Evolutionary conservation across 139 green algal species (phyloP).

Genomic region (Dunaliella primolecta): DNA sequence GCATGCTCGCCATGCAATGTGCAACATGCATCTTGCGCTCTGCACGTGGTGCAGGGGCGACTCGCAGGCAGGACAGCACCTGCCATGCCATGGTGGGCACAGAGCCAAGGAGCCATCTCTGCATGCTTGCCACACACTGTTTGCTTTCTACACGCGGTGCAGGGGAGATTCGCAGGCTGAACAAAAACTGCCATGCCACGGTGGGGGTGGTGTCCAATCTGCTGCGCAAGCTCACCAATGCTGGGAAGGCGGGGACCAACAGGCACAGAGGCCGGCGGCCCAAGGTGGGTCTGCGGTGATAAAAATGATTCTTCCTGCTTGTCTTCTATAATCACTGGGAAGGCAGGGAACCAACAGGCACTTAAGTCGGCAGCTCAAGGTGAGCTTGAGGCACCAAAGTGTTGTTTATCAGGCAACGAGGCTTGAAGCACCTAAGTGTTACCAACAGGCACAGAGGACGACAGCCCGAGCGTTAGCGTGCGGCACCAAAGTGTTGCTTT

Average conservation of each 20-base stretch:
- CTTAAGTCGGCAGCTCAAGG: slow-evolving; percentile 14
- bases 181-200: slow-evolving; percentile 75
- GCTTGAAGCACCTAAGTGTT: too few relatives aligned
- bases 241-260: slow-evolving; percentile 42
- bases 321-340: too few relatives aligned
- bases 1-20: too few relatives aligned
- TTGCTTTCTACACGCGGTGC: too few relatives aligned
- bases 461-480: too few relatives aligned
- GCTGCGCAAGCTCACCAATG: slow-evolving; percentile 75
- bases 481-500: too few relatives aligned
- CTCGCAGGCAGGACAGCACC: background rate
- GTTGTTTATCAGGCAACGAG: too few relatives aligned
- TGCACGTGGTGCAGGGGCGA: background rate
- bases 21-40: too few relatives aligned
- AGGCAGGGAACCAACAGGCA: slow-evolving; percentile 7
- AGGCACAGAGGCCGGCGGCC: slow-evolving; percentile 23
- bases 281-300: slow-evolving; percentile 17
- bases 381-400: background rate
- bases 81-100: background rate
- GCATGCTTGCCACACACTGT: too few relatives aligned
- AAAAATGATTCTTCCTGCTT: too few relatives aligned
- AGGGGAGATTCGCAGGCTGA: slow-evolving; percentile 76
- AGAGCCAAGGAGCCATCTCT: too few relatives aligned
- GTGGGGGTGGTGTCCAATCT: slow-evolving; percentile 86
- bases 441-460: too few relatives aligned